Percentiles rank a stretch among this genome's conserved stretches.
Conservation (phyloP, 805 yeast species). For the Scheffersomyces amazonensis region DNA sequence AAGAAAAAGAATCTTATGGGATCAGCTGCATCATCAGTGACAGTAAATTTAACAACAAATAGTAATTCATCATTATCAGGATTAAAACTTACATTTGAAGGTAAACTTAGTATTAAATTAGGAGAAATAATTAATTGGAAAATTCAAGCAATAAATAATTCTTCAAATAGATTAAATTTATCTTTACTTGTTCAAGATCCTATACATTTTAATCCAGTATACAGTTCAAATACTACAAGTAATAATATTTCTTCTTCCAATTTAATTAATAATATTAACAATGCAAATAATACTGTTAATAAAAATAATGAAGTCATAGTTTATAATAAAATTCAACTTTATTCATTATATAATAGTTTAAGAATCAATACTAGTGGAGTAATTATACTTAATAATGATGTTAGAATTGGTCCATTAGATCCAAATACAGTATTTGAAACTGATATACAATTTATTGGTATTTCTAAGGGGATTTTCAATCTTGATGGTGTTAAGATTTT, state of each 20-base stretch:
- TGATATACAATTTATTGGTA: constrained; percentile 56
- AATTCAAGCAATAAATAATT: constrained; percentile 62
- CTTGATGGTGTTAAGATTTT: constrained; percentile 64
- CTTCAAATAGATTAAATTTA: constrained; percentile 48
- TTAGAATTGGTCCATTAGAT: constrained; percentile 59
- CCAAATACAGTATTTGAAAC: constrained; percentile 65
- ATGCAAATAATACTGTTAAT: constrained; percentile 2
- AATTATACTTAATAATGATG: constrained; percentile 61
- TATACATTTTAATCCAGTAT: constrained; percentile 20
- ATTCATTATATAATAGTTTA: constrained; percentile 30
- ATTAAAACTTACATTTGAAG: constrained; percentile 53
- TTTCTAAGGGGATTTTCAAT: constrained; percentile 62
- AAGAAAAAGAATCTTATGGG: background rate
- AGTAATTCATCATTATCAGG: constrained; percentile 26
- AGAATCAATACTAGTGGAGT: constrained; percentile 53
- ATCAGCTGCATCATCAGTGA: constrained; percentile 13
- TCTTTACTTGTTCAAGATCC: constrained; percentile 42
- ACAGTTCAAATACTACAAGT: constrained; percentile 5
- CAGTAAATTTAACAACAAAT: constrained; percentile 32
- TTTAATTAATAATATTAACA: constrained; percentile 8
- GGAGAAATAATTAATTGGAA: constrained; percentile 65
- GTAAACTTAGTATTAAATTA: constrained; percentile 55
- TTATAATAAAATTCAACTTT: constrained; percentile 21
- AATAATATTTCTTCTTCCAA: constrained; percentile 13
- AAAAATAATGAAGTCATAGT: constrained; percentile 11